Evolutionary conservation across 1,139 yeast species (phyloP), one percentile per base, ranked within the genome.

Genomic region (Nadsonia commutata): DNA sequence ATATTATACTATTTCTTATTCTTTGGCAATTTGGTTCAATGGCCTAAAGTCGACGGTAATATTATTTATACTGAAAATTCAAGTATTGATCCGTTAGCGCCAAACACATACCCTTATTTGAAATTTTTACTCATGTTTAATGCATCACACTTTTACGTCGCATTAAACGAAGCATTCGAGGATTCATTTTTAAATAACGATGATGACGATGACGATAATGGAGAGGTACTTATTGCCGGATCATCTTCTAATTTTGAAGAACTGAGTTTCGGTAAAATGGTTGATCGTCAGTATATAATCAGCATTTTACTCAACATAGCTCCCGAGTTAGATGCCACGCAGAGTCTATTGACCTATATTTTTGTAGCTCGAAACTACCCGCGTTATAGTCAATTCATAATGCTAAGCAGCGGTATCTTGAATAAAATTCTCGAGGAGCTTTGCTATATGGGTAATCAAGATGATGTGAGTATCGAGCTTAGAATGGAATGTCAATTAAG

Each of bases 301-400:
- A 83, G 79, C 45, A 76, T 80, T 2, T 59, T 81, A 31, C 56
- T 78, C n/a, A 82, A 77, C 40, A 58, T 76, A 11, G 54, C 60
- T 38, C 45, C 52, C 5, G 62, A 65, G 13, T 36, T 45, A 13
- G 33, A 37, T 16, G 36, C 43, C 9, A 43, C 39, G 20, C 38
- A 44, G 52, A 17, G 52, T 55, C 19, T 70, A 70, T 46, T 60
- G 83, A 38, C 41, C 45, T 70, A 82, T 16, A 71, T 83, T 5
- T 86, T 86, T 53, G 63, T 86, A 23, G 82, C 85, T 0, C 58
- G 88, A 43, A 84, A 82, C 55, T 76, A 78, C 49, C 78, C 95
- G 2, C 85, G 85, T 57, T 86, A 80, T 56, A 67, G 76, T 2
- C 95, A 86, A 58, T 85, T 80, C 50, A 68, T 86, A 13, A 66